Percentiles rank a stretch among this genome's conserved stretches.
Conservation (phyloP, 2,329 filamentous ascomycete species). For the Coleophoma crateriformis region DNA sequence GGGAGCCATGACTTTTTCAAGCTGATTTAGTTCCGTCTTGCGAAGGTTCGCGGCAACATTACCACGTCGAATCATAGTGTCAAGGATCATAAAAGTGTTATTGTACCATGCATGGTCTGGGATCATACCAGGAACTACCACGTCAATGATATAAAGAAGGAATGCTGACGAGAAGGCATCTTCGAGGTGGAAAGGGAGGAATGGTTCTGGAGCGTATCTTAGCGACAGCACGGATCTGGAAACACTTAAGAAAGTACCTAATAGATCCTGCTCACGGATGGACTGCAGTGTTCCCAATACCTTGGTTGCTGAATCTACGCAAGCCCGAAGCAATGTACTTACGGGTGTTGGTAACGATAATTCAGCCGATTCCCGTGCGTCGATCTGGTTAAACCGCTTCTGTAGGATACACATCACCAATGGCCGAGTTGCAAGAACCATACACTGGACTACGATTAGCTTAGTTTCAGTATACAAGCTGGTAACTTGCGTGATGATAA, state of each 20-base stretch:
- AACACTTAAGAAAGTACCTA: neutral
- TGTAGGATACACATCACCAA: neutral
- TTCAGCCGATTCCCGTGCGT: neutral
- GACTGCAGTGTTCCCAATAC: neutral
- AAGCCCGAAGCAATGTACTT: neutral
- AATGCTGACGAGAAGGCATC: neutral
- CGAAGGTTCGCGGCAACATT: neutral
- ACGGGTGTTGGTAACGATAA: neutral
- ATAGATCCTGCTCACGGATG: neutral
- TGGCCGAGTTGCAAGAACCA: neutral
- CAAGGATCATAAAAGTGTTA: neutral
- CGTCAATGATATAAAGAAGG: neutral
- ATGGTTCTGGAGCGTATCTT: neutral
- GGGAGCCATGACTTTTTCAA: neutral
- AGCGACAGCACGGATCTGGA: neutral
- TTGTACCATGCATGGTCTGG: neutral
- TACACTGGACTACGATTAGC: neutral
- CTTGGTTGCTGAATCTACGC: neutral
- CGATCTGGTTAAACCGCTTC: neutral
- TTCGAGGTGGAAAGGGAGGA: neutral
- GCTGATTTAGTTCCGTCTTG: neutral
- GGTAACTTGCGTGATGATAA: neutral
- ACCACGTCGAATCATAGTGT: neutral
- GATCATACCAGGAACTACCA: neutral
- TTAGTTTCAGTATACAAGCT: neutral